Conservation (phyloP, 2,329 filamentous ascomycete species). For the Neonectria punicea region DNA sequence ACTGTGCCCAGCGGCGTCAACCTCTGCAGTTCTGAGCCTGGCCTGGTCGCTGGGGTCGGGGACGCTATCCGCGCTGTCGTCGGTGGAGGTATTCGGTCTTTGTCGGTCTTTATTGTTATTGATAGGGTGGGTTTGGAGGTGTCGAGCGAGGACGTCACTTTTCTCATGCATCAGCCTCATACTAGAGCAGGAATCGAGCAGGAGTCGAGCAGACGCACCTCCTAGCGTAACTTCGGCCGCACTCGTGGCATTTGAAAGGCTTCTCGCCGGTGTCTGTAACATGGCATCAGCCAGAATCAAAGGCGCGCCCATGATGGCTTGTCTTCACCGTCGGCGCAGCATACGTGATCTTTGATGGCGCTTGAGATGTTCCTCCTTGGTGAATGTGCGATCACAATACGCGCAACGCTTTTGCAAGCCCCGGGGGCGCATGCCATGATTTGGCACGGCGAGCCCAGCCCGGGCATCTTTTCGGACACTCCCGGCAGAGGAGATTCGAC, state of each 20-base stretch:
- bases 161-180: background rate
- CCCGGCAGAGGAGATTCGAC: too few relatives aligned
- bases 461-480: too few relatives aligned
- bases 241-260: constrained; percentile 18
- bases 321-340: background rate
- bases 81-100: background rate
- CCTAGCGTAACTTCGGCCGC: constrained; percentile 15
- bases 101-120: background rate
- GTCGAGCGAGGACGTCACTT: constrained; percentile 20
- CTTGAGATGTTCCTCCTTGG: constrained; percentile 23
- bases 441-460: background rate
- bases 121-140: constrained; percentile 13
- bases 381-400: constrained; percentile 20
- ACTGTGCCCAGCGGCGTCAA: background rate
- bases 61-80: background rate
- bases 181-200: too few relatives aligned
- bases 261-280: constrained; percentile 18
- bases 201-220: constrained; percentile 1
- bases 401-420: constrained; percentile 10
- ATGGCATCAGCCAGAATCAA: too few relatives aligned
- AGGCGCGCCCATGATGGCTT: too few relatives aligned
- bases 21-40: too few relatives aligned
- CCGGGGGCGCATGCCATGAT: background rate
- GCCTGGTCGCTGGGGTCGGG: too few relatives aligned
- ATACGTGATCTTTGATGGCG: constrained; percentile 22